Percentiles rank a stretch among this genome's conserved stretches.
phyloP scores from a whole-genome alignment of 1,139 yeast species.

The Candida tropicalis region DNA sequence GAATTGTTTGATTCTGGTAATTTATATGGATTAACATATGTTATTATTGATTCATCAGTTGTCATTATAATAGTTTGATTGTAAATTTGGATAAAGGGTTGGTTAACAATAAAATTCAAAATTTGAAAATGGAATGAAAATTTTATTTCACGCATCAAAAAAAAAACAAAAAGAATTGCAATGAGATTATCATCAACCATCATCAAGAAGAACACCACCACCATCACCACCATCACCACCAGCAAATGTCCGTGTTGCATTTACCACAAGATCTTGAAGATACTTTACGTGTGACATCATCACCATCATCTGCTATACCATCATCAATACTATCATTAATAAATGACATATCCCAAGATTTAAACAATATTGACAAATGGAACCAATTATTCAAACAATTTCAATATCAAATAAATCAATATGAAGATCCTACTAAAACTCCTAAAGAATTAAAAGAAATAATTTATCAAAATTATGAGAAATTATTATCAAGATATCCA shows the following conservation, averaged over 20 bases:
- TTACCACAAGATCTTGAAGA: constrained; percentile 13
- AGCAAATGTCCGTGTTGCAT: constrained; percentile 6
- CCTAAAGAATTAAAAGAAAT: constrained; percentile 23
- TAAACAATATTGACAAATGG: constrained; percentile 35
- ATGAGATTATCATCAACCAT: not conserved
- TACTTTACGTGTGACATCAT: not conserved
- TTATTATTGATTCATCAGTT: not conserved
- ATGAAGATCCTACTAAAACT: constrained; percentile 16
- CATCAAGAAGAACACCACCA: no score
- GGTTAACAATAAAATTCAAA: no score
- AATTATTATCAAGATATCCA: constrained; percentile 55
- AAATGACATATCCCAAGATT: constrained; percentile 17
- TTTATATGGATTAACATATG: constrained; percentile 19
- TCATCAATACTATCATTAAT: constrained; percentile 6
- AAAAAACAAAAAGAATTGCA: not conserved
- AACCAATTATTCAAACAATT: constrained; percentile 27
- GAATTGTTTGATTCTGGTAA: constrained; percentile 18
- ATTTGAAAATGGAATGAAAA: no score
- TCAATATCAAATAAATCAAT: constrained; percentile 23
- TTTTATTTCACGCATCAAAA: not conserved
- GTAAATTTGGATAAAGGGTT: constrained; percentile 1
- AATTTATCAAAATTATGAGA: constrained; percentile 24
- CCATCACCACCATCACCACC: no score
- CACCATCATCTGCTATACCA: not conserved
- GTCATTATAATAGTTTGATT: not conserved